A percentile compares a stretch with the other conserved stretches of the same genome.
Evolutionary conservation across 1,284 basidiomycete species (phyloP).

Genomic region (Malassezia restricta): DNA sequence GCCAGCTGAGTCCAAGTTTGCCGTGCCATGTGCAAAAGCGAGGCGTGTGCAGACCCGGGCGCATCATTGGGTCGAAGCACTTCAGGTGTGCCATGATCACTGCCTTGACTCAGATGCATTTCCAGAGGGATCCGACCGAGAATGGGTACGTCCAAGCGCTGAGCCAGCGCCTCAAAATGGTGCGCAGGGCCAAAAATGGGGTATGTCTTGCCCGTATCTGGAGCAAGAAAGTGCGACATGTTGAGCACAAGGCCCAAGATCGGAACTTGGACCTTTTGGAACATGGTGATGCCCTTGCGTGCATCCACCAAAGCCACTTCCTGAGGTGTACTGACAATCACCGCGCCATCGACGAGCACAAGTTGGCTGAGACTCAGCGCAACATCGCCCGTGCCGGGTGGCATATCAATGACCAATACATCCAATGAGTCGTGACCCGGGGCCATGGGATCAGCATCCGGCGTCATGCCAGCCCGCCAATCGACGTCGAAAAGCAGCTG

Average conservation of each 20-base stretch:
- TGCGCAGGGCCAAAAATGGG: slow-evolving; percentile 66
- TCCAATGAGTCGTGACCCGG: slow-evolving; percentile 52
- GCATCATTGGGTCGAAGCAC: slow-evolving; percentile 45
- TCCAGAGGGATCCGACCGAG: slow-evolving; percentile 78
- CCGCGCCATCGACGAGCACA: slow-evolving; percentile 49
- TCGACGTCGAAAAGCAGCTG: slow-evolving; percentile 93
- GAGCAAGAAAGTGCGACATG: slow-evolving; percentile 76
- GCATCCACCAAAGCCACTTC: slow-evolving; percentile 86
- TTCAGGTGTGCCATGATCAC: slow-evolving; percentile 59
- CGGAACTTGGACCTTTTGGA: slow-evolving; percentile 80
- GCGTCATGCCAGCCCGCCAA: slow-evolving; percentile 52
- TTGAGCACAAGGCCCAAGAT: slow-evolving; percentile 81
- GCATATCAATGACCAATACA: slow-evolving; percentile 85
- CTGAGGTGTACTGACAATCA: slow-evolving; percentile 79
- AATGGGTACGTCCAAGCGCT: slow-evolving; percentile 56
- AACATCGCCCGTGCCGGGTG: slow-evolving; percentile 92
- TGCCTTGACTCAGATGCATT: slow-evolving; percentile 60
- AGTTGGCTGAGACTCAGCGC: slow-evolving; percentile 83
- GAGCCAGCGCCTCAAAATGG: slow-evolving; percentile 58
- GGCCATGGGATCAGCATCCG: background rate
- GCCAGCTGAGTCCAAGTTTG: slow-evolving; percentile 17
- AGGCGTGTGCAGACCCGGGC: slow-evolving; percentile 17
- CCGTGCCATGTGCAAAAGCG: slow-evolving; percentile 23
- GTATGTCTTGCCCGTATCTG: slow-evolving; percentile 60
- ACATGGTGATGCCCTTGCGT: slow-evolving; percentile 83